Conservation (phyloP, 139 green algal species). For the Chlamydomonas incerta region DNA sequence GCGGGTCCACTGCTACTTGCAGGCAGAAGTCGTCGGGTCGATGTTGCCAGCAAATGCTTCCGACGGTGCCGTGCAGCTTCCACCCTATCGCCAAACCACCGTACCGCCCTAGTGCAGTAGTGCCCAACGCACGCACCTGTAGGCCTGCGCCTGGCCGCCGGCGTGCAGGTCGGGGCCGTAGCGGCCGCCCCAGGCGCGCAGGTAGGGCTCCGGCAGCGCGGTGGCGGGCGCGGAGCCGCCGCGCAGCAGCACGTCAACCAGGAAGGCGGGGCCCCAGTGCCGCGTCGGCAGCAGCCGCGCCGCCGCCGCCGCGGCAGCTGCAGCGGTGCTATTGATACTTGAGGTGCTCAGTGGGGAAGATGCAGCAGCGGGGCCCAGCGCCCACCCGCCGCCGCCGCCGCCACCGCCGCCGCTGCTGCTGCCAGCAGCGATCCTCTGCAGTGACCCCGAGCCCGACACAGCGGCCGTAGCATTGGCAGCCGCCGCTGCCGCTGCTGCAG, state of each 20-base stretch:
- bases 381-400: neutral
- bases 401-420: neutral
- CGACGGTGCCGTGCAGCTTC: too few species aligned
- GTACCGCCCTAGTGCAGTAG: too few species aligned
- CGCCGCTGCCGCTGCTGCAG: neutral
- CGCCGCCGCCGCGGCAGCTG: neutral
- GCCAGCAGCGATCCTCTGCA: too few species aligned
- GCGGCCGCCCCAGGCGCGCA: conserved; percentile 23
- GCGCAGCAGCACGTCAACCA: neutral
- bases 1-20: too few species aligned
- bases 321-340: too few species aligned
- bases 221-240: neutral
- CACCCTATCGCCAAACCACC: too few species aligned
- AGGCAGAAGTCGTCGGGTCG: too few species aligned
- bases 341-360: too few species aligned
- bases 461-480: too few species aligned
- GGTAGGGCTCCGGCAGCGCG: conserved; percentile 5
- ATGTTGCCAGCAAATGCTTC: too few species aligned
- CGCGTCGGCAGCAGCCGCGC: neutral
- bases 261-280: conserved; percentile 10
- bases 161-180: neutral
- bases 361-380: neutral
- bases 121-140: neutral
- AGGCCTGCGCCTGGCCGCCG: neutral
- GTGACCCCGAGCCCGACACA: too few species aligned